These are phyloP conservation scores for Onygenales sp. DNA, from an alignment of 2,329 filamentous ascomycete genomes.

Conservation along the genomic window DNA sequence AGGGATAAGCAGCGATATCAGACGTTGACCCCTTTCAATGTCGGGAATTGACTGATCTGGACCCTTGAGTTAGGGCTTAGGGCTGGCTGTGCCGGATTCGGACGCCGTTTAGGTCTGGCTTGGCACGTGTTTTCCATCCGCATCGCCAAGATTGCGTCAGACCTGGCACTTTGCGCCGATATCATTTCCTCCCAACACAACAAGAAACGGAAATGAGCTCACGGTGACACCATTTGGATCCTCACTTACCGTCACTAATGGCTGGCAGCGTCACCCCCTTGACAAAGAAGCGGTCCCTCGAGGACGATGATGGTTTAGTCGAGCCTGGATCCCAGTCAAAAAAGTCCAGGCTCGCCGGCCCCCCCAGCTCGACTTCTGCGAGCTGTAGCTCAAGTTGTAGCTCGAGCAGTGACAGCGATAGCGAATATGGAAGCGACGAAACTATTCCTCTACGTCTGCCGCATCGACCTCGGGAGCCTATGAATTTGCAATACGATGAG, in stretches of 20 bases:
- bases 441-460: background rate
- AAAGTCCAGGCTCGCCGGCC: background rate
- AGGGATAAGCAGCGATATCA: background rate
- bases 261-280: background rate
- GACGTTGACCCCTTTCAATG: background rate
- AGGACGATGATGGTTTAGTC: background rate
- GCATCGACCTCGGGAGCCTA: background rate
- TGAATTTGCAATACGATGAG: background rate
- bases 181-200: background rate
- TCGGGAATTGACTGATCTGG: background rate
- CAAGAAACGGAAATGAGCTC: background rate
- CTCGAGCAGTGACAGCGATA: background rate
- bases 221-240: background rate
- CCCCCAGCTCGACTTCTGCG: background rate
- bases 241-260: background rate
- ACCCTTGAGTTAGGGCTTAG: background rate
- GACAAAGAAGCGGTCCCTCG: slow-evolving; percentile 4
- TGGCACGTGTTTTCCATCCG: background rate
- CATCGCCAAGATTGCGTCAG: too few species aligned
- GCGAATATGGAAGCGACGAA: background rate
- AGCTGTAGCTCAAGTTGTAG: background rate
- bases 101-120: background rate
- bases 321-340: background rate
- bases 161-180: too few species aligned
- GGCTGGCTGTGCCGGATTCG: background rate